Evolutionary conservation across 192 early-diverging fungal genomes (phyloP).

Genomic region (Pecoramyces ruminantium): DNA sequence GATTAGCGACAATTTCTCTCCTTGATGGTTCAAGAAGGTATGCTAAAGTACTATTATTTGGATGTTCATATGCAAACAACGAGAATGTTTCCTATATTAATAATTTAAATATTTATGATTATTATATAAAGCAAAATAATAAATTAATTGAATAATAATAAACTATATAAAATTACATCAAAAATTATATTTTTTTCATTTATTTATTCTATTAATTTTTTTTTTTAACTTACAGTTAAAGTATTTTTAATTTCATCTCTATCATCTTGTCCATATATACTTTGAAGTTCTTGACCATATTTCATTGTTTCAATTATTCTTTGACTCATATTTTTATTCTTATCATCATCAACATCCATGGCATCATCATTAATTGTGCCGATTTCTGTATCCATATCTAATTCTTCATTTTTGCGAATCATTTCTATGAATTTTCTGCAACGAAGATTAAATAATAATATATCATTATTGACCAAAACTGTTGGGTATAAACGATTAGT

Average conservation of each 20-base stretch:
- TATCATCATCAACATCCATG: slow-evolving; percentile 4
- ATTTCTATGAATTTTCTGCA: slow-evolving; percentile 82
- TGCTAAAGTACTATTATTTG: slow-evolving; percentile 21
- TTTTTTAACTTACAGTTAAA: not conserved
- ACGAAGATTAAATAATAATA: slow-evolving; percentile 56
- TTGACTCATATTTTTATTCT: not conserved
- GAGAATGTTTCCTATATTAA: slow-evolving; percentile 43
- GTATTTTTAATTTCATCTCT: not conserved
- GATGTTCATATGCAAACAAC: slow-evolving; percentile 50
- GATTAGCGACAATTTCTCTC: slow-evolving; percentile 38
- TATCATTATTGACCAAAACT: slow-evolving; percentile 37
- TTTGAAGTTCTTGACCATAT: not conserved
- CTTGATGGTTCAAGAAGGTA: slow-evolving; percentile 28
- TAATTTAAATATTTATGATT: too few relatives aligned
- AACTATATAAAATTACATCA: too few relatives aligned
- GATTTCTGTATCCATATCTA: slow-evolving; percentile 12
- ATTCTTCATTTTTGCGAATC: slow-evolving; percentile 27
- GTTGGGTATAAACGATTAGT: slow-evolving; percentile 48
- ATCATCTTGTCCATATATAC: not conserved
- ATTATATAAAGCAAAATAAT: too few relatives aligned
- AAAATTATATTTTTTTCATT: too few relatives aligned
- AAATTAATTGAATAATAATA: too few relatives aligned
- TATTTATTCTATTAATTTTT: too few relatives aligned
- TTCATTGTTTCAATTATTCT: not conserved
- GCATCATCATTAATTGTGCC: slow-evolving; percentile 10